Percentiles rank a stretch among this genome's conserved stretches.
Conservation (phyloP, 768 basidiomycete species). For the Pleurotus citrinopileatus region DNA sequence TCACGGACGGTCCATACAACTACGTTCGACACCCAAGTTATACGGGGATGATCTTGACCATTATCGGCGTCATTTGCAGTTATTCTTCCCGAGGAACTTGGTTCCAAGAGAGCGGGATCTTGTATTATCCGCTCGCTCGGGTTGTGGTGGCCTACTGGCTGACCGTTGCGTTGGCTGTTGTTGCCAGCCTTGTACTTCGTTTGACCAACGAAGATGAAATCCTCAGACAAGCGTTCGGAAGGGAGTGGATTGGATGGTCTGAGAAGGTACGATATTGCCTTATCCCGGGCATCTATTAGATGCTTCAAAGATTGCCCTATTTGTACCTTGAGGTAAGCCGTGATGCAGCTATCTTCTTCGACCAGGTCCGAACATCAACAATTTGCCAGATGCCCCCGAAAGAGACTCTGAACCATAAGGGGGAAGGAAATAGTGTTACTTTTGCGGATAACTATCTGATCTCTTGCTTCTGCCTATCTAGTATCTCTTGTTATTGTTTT, state of each 20-base stretch:
- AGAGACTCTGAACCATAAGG: neutral
- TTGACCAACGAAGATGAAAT: slow-evolving; percentile 7
- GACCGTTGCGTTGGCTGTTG: slow-evolving; percentile 1
- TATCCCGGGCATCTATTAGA: slow-evolving; percentile 3
- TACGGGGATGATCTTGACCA: slow-evolving; percentile 10
- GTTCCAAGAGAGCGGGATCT: slow-evolving; percentile 7
- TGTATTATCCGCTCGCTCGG: neutral
- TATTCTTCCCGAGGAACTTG: slow-evolving; percentile 5
- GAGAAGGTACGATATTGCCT: slow-evolving; percentile 3
- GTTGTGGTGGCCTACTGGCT: slow-evolving; percentile 1
- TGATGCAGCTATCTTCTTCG: neutral
- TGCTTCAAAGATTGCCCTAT: neutral
- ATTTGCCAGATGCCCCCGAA: neutral
- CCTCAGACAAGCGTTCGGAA: slow-evolving; percentile 3
- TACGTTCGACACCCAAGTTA: slow-evolving; percentile 9
- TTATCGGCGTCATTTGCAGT: slow-evolving; percentile 3
- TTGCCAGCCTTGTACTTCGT: slow-evolving; percentile 7
- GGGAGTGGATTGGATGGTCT: slow-evolving; percentile 6
- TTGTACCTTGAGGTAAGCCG: neutral
- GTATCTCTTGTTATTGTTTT: neutral
- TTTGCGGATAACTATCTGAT: neutral
- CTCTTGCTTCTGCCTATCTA: neutral
- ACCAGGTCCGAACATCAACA: neutral
- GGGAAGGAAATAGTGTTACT: neutral
- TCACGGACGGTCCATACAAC: slow-evolving; percentile 9